Evolutionary conservation across 441 rosid species (phyloP), one percentile per base, ranked within the genome.

Genomic region (Capsella rubella): DNA sequence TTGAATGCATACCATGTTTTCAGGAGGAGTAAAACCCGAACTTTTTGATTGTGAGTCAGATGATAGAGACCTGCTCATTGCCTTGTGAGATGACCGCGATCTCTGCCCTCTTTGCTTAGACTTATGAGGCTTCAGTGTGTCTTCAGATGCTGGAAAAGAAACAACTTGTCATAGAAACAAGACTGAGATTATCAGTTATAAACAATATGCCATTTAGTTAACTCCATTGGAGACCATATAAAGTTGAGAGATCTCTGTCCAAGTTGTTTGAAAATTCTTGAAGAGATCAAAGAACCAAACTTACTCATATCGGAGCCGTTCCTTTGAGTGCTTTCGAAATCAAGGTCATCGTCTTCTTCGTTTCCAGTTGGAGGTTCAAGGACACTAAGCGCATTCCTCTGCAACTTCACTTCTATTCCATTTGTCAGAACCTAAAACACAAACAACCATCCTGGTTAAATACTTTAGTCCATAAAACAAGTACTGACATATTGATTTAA

Each of bases 301-400:
- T 84, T 77, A 92, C 97, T 88, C 85, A 89, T 82, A 77, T 92
- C 99, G 0, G 95, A 90, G 71, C 82, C 86, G 67, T 84, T 78
- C 87, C 94, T 89, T 16, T 72, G 90, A 7, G 77, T 69, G 11
- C 83, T 86, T 58, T 90, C 93, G 12, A 87, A 84, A 76, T 86
- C 94, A 37, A 89, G 85, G 57, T 78, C 78, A 63, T 69, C 78
- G 37, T 89, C 97, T 11, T 83, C 98, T 80, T 95, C 99, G 45
- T 90, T 86, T 25, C 98, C 99, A 27, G 96, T 92, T 39, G 98
- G 97, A 73, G 87, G 88, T 86, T 92, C 99, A 67, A 95, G 79
- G 74, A 95, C 97, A 65, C 98, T 92, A 11, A 95, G 98, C 0
- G 98, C 98, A 84, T 95, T 95, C 75, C 99, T 86, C 86, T 95